A percentile compares a stretch with the other conserved stretches of the same genome.
These are phyloP conservation scores for Trypanosoma grayi DNA, from an alignment of 208 protist species.

Conservation along the genomic window DNA sequence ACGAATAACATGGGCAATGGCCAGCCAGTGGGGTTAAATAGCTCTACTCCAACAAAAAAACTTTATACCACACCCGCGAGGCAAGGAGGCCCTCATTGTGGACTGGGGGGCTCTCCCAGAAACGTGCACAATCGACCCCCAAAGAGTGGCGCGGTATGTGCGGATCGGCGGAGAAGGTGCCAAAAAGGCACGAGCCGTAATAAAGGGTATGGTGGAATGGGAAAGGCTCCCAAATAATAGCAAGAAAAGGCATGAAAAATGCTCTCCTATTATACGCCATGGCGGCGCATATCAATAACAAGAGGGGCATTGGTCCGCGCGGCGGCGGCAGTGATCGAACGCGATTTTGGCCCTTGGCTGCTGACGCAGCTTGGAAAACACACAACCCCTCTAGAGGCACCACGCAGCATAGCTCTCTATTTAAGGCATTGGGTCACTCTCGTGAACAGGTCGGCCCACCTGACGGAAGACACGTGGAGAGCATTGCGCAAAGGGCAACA, in stretches of 20 bases:
- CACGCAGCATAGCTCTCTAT: background rate
- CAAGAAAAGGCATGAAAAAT: too few relatives aligned
- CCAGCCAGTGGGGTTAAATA: background rate
- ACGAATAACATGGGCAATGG: background rate
- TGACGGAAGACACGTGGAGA: background rate
- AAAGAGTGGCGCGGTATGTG: too few relatives aligned
- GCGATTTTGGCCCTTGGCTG: background rate
- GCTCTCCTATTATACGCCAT: too few relatives aligned
- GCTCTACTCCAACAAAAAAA: background rate
- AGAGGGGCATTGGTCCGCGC: too few relatives aligned
- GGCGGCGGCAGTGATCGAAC: too few relatives aligned
- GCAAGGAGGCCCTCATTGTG: background rate
- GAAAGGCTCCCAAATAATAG: too few relatives aligned
- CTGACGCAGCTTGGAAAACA: background rate
- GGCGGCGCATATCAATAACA: too few relatives aligned
- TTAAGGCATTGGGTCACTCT: background rate
- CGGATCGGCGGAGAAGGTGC: too few relatives aligned
- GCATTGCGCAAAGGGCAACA: background rate
- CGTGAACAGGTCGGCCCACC: background rate
- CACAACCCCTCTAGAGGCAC: background rate
- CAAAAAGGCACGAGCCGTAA: too few relatives aligned
- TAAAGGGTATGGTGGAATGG: too few relatives aligned
- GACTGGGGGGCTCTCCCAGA: slow-evolving; percentile 1
- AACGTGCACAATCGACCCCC: background rate
- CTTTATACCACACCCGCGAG: background rate